These are phyloP conservation scores for Monilinia aucupariae DNA, from an alignment of 2,329 filamentous ascomycete species.

Conservation along the genomic window DNA sequence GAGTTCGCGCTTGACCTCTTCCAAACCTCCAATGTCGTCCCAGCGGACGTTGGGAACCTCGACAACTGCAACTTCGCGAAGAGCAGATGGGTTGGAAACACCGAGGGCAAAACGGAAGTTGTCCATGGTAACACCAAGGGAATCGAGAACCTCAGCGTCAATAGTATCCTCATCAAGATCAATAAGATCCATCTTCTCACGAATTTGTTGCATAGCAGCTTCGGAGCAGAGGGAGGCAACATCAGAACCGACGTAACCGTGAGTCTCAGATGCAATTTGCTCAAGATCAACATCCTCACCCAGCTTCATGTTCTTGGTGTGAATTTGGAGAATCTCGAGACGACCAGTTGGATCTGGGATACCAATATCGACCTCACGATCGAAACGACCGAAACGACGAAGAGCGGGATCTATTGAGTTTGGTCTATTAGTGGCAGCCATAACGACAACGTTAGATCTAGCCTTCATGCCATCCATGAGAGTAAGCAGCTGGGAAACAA, in stretches of 20 bases:
- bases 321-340: slow-evolving; percentile 97
- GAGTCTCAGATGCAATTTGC: slow-evolving; percentile 93
- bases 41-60: slow-evolving; percentile 99
- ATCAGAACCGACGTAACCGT: slow-evolving; percentile 98
- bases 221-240: slow-evolving; percentile 97
- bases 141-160: slow-evolving; percentile 96
- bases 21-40: slow-evolving; percentile 99
- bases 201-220: slow-evolving; percentile 99
- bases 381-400: slow-evolving; percentile 96
- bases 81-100: slow-evolving; percentile 95
- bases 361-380: slow-evolving; percentile 97
- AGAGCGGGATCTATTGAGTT: slow-evolving; percentile 98
- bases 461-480: slow-evolving; percentile 99
- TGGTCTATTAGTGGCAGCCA: slow-evolving; percentile 97
- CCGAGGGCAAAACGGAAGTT: slow-evolving; percentile 99
- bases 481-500: slow-evolving; percentile 92
- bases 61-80: slow-evolving; percentile 97
- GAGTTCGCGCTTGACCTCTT: slow-evolving; percentile 98
- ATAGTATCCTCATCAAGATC: slow-evolving; percentile 99
- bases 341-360: slow-evolving; percentile 97
- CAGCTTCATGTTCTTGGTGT: slow-evolving; percentile 99
- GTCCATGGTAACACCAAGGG: slow-evolving; percentile 97
- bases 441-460: slow-evolving; percentile 95
- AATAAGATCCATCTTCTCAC: slow-evolving; percentile 99
- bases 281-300: slow-evolving; percentile 94